Conservation (phyloP, 257 asterid genomes). For the Ajuga chamaepitys region DNA sequence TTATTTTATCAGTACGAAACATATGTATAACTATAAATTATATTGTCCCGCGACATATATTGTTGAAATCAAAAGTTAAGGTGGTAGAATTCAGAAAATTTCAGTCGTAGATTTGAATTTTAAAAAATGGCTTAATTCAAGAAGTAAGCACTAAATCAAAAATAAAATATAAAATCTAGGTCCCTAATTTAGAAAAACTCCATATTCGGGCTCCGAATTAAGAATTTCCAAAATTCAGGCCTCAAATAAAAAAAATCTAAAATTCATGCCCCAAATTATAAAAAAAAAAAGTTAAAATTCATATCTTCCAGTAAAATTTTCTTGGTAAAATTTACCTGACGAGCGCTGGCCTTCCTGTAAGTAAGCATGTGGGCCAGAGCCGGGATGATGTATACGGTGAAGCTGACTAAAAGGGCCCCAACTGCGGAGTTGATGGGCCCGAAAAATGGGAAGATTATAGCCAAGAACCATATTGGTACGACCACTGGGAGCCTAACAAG, state of each 20-base stretch:
- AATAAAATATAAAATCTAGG: too few species aligned
- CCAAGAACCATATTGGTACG: slow-evolving; percentile 92
- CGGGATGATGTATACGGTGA: slow-evolving; percentile 92
- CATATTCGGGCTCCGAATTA: too few species aligned
- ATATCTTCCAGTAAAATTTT: too few species aligned
- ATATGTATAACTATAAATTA: not conserved
- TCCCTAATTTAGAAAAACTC: too few species aligned
- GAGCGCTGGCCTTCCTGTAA: slow-evolving; percentile 67
- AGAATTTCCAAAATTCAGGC: too few species aligned
- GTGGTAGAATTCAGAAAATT: too few species aligned
- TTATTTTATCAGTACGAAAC: not conserved
- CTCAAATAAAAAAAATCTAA: too few species aligned
- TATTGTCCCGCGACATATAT: not conserved
- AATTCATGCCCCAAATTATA: too few species aligned
- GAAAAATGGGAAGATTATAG: slow-evolving; percentile 87
- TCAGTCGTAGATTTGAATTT: too few species aligned
- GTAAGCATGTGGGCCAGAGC: slow-evolving; percentile 90
- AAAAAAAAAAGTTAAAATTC: too few species aligned
- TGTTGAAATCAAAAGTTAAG: not conserved
- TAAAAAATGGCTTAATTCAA: too few species aligned
- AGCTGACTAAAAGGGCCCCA: slow-evolving; percentile 89
- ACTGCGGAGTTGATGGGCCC: slow-evolving; percentile 94
- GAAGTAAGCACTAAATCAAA: too few species aligned
- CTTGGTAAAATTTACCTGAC: slow-evolving; percentile 39
- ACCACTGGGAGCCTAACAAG: slow-evolving; percentile 83